Conservation (phyloP, 2,329 filamentous ascomycete genomes). For the Chaetoscypha palmicola region DNA sequence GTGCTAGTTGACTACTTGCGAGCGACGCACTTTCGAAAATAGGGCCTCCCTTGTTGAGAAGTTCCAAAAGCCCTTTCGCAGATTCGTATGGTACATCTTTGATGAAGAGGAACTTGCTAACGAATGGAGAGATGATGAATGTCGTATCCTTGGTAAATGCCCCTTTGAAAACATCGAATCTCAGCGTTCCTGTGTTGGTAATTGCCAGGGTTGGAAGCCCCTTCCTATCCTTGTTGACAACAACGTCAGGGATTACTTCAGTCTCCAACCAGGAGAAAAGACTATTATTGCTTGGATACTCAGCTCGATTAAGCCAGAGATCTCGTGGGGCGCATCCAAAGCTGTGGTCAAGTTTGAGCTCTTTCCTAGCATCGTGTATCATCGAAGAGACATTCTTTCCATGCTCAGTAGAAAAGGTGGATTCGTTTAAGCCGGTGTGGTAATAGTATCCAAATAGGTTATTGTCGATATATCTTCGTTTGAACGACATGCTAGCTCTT, state of each 20-base stretch:
- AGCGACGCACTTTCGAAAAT: slow-evolving; percentile 33
- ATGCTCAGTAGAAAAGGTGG: slow-evolving; percentile 67
- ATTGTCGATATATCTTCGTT: slow-evolving; percentile 85
- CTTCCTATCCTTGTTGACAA: slow-evolving; percentile 50
- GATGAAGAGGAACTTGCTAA: slow-evolving; percentile 68
- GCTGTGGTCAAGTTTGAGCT: slow-evolving; percentile 62
- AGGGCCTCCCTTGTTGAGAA: slow-evolving; percentile 49
- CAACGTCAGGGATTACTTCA: slow-evolving; percentile 62
- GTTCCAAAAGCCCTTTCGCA: slow-evolving; percentile 59
- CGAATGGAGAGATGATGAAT: slow-evolving; percentile 83
- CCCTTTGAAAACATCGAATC: slow-evolving; percentile 93
- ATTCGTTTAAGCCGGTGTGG: slow-evolving; percentile 66
- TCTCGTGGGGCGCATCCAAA: slow-evolving; percentile 79
- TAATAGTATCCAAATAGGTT: slow-evolving; percentile 79
- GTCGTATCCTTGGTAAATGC: slow-evolving; percentile 82
- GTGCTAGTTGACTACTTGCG: slow-evolving; percentile 28
- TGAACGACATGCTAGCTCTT: slow-evolving; percentile 54
- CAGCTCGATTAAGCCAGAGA: slow-evolving; percentile 73
- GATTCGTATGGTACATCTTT: slow-evolving; percentile 73
- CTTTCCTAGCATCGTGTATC: slow-evolving; percentile 63
- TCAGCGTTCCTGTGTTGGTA: slow-evolving; percentile 82
- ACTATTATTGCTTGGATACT: slow-evolving; percentile 66
- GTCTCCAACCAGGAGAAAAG: slow-evolving; percentile 77
- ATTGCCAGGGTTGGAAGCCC: slow-evolving; percentile 64
- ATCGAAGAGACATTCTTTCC: slow-evolving; percentile 64